Base-by-base conservation (phyloP, 2,329 filamentous ascomycete genomes). In the Juglanconis oblonga region DNA sequence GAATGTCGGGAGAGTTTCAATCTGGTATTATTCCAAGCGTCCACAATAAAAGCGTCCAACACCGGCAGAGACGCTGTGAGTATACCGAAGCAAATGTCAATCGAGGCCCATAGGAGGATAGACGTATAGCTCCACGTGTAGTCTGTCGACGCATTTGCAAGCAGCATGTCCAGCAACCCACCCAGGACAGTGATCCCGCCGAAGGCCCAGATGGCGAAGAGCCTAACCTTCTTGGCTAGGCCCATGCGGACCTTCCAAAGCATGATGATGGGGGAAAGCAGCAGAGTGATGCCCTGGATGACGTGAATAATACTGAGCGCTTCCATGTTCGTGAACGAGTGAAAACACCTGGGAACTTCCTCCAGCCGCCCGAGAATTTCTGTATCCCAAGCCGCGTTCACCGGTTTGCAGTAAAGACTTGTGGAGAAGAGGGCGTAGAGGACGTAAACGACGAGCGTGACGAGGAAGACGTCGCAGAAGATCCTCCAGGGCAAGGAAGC, bases 221-320 rank as follows among this genome's bases (percentile, higher is more conserved):
- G 64, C 3, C 69, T 62, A 7, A 65, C 44, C 47, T 71, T 73
- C 7, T 66, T 70, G 8, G 40, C 31, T 33, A 45, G 57, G 1
- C 65, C 64, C 64, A 73, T 72, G 10, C 66, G 63, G 13, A 73
- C 65, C 11, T 68, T 68, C 68, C 68, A 72, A 7, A 73, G 61
- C 1, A 73, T 68, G 7, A 72, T 67, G 10, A 73, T 55, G 1
- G 72, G 71, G 1, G 69, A 67, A 10, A 63, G 55, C 6, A 73
- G 64, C 0, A 73, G 62, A 2, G 65, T 63, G 38, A 71, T 65
- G 55, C 71, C 71, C 64, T 72, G 67, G n/a, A 69, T 64, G 8
- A 71, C 67, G 55, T 74, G 70, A n/a, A 72, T 66, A 31, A 66
- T 61, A 60, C 67, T 67, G 24, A 73, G 53, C 4, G 68, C 55